Evolutionary conservation across 164 flowering plant genomes (phyloP).

Genomic region (Buxus sempervirens): DNA sequence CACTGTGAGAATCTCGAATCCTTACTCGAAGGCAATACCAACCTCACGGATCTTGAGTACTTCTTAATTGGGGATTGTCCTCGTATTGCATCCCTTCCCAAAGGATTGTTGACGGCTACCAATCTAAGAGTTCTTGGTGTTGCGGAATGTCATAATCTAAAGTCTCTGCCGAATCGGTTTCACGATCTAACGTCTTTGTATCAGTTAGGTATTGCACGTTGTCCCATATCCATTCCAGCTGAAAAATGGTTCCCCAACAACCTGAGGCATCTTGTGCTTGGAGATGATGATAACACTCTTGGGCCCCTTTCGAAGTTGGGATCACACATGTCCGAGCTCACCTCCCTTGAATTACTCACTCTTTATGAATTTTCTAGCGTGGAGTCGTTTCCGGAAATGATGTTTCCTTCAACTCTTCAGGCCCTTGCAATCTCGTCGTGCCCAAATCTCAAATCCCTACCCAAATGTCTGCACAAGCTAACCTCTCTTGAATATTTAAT

Average conservation of each 20-base stretch:
- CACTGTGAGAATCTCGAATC: not conserved
- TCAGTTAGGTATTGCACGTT: not conserved
- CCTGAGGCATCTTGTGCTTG: constrained; percentile 6
- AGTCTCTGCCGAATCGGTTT: not conserved
- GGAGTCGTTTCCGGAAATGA: constrained; percentile 20
- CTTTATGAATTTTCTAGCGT: constrained; percentile 14
- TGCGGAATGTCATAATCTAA: not conserved
- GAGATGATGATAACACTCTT: not conserved
- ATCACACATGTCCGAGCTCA: constrained; percentile 3
- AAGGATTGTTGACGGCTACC: not conserved
- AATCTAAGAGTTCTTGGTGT: not conserved
- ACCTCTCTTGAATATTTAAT: constrained; percentile 5
- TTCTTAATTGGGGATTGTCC: not conserved
- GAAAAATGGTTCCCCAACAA: constrained; percentile 2
- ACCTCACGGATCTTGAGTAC: not conserved
- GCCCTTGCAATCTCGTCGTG: constrained; percentile 4
- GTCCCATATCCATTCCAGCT: constrained; percentile 6
- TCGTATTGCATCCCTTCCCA: not conserved
- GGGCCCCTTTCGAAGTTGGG: not conserved
- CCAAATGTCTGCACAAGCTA: constrained; percentile 10
- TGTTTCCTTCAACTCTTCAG: constrained; percentile 5
- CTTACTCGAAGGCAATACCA: not conserved
- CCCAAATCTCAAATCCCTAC: constrained; percentile 12
- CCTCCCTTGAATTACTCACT: constrained; percentile 14
- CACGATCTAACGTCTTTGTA: not conserved